Base-by-base conservation (phyloP, 257 asterid genomes). In the Ehretia macrophylla region DNA sequence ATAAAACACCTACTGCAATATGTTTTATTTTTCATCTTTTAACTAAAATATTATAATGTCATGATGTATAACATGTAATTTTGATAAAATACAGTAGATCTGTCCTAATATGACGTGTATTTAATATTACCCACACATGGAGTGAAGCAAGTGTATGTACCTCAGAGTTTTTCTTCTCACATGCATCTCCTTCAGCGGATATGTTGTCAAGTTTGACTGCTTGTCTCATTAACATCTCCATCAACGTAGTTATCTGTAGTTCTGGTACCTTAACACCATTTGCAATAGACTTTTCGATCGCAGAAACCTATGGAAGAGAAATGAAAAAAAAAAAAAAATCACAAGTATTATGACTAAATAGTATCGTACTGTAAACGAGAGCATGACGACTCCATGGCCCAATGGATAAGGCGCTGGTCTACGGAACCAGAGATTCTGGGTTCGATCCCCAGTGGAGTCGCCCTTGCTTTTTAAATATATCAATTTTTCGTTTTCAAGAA, bases 341-440 rank as follows among this genome's bases (percentile, higher is more conserved):
- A 42, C 4, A 38, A 38, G 44, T 38, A 38, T 38, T 38, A n/a
- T n/a, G n/a, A n/a, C n/a, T n/a, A n/a, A n/a, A n/a, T n/a, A n/a
- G n/a, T n/a, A n/a, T n/a, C n/a, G n/a, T n/a, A n/a, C n/a, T n/a
- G n/a, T n/a, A n/a, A n/a, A n/a, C n/a, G n/a, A n/a, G n/a, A n/a
- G n/a, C n/a, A n/a, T n/a, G n/a, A 8, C 0, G 81, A 75, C 80
- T 80, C 75, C 75, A 61, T 80, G 86, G 83, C 83, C 98, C 96
- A 90, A 90, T 87, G 98, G 91, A 87, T 87, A 85, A 85, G 96
- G 98, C 91, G 96, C 94, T 90, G 98, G 95, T 90, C 96, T 90
- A 87, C 94, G 97, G 47, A 90, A 87, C 96, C 95, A 87, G 97
- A 90, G 96, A 83, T 70, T 90, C 96, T 90, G 94, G 95, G 96